Evolutionary conservation across 2,329 filamentous ascomycete species (phyloP).

Genomic region (Dactylella cylindrospora): DNA sequence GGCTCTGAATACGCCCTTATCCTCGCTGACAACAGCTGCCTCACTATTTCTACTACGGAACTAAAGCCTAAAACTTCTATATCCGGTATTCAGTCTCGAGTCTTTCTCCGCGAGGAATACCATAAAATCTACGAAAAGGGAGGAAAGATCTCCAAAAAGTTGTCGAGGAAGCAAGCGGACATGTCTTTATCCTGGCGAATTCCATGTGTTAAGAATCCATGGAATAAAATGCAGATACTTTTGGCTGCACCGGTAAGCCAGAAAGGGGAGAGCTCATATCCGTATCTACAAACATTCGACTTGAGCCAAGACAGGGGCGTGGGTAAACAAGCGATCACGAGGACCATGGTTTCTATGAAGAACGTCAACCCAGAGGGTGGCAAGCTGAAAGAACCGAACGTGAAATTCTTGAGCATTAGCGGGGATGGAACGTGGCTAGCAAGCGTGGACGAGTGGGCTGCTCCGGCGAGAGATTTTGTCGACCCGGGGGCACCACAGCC

Average conservation of each 20-base stretch:
- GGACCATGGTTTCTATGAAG: conserved; percentile 81
- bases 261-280: conserved; percentile 53
- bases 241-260: conserved; percentile 67
- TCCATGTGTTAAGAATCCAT: conserved; percentile 65
- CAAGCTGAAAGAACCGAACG: conserved; percentile 73
- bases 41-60: conserved; percentile 87
- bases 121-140: conserved; percentile 52
- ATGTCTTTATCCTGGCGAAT: conserved; percentile 52
- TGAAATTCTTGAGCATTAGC: conserved; percentile 74
- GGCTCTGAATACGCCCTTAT: conserved; percentile 82
- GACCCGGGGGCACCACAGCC: conserved; percentile 53
- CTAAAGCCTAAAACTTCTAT: conserved; percentile 81
- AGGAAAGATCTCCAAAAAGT: conserved; percentile 43
- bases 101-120: conserved; percentile 58
- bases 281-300: conserved; percentile 82
- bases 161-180: conserved; percentile 6
- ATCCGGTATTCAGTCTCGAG: conserved; percentile 72
- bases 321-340: conserved; percentile 81
- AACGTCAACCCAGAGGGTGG: conserved; percentile 72
- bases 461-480: conserved; percentile 68
- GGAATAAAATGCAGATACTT: conserved; percentile 64
- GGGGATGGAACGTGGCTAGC: conserved; percentile 84
- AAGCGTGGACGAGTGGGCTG: conserved; percentile 87
- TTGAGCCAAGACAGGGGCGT: conserved; percentile 75
- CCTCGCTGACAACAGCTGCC: conserved; percentile 86